Conservation (phyloP, 345 rosid genomes). For the Citrus hindsii region DNA sequence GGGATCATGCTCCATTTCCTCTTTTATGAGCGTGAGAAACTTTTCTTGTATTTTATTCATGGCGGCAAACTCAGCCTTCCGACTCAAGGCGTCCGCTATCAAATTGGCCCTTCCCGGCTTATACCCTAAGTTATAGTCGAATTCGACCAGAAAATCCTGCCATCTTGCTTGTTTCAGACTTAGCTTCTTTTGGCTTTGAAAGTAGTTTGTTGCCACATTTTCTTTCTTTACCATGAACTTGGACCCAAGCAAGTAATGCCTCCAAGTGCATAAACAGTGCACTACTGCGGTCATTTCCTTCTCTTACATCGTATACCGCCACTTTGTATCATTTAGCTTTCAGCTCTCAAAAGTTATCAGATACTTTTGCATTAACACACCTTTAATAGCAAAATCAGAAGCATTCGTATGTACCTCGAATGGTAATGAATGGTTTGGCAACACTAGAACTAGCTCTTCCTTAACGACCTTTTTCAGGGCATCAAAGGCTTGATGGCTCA, state of each 20-base stretch:
- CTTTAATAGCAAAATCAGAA: no score
- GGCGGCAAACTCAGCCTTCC: neutral
- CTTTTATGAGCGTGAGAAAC: neutral
- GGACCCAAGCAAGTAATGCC: neutral
- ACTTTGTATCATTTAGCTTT: neutral
- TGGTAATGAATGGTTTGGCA: no score
- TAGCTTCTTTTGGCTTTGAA: neutral
- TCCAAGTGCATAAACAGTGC: neutral
- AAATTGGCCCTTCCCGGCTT: neutral
- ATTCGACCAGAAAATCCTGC: neutral
- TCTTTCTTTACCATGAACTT: neutral
- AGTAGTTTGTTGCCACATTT: neutral
- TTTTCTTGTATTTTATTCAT: neutral
- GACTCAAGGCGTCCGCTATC: neutral
- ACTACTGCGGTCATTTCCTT: neutral
- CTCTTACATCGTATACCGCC: fast-evolving
- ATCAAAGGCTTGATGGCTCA: no score
- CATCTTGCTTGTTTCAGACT: neutral
- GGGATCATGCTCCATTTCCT: neutral
- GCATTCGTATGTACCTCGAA: no score
- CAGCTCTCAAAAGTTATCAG: neutral
- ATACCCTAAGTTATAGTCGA: neutral
- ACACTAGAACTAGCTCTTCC: no score
- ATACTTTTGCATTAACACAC: no score
- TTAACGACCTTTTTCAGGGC: no score